phyloP scores from a whole-genome alignment of 148 eudicot species.

The Dianthus caryophyllus region DNA sequence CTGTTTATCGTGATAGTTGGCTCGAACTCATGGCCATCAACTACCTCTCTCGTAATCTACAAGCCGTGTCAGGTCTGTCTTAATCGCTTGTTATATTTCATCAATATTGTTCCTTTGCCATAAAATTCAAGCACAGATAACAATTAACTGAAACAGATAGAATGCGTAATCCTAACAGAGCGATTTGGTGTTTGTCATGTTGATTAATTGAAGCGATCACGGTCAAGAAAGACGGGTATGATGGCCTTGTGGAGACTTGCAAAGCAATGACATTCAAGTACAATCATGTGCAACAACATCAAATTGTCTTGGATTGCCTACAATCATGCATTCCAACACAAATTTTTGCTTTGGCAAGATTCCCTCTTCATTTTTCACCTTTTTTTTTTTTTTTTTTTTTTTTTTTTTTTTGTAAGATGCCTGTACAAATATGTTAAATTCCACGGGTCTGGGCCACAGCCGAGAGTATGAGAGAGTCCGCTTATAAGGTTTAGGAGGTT shows the following conservation, averaged over 20 bases:
- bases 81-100: not conserved
- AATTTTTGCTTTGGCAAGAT: conserved; percentile 45
- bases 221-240: conserved; percentile 45
- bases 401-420: too few species aligned
- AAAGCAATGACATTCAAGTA: conserved; percentile 31
- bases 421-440: too few species aligned
- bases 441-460: too few species aligned
- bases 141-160: too few species aligned
- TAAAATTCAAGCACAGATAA: too few species aligned
- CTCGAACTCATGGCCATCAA: conserved; percentile 56
- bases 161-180: too few species aligned
- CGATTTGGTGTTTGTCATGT: not conserved
- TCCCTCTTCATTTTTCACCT: not conserved
- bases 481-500: too few species aligned
- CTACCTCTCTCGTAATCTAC: conserved; percentile 53
- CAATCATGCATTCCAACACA: conserved; percentile 44
- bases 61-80: conserved; percentile 45
- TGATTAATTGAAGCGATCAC: conserved; percentile 33
- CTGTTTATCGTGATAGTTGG: conserved; percentile 53
- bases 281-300: conserved; percentile 37
- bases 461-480: too few species aligned
- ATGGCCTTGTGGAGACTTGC: conserved; percentile 56
- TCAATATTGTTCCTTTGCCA: too few species aligned
- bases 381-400: too few species aligned
- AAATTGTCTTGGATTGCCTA: conserved; percentile 40